Evolutionary conservation across 805 yeast genomes (phyloP), one percentile per base, ranked within the genome.

Genomic region (Yueomyces sinensis): DNA sequence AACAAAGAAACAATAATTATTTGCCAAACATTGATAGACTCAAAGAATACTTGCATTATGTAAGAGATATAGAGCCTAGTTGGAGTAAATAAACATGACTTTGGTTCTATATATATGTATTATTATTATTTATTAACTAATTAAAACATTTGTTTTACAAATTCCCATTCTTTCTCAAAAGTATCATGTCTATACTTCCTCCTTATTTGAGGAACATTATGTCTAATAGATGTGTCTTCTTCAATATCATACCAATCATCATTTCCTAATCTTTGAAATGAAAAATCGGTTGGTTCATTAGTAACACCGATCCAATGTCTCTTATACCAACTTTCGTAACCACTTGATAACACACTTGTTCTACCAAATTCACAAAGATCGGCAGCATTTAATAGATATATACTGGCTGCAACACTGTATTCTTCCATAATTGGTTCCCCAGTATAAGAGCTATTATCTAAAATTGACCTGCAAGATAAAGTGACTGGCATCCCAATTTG

Each of bases 1-100:
- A 52, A 4, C 46, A 41, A 13, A 37, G 50, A n/a, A 39, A 44
- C 5, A 40, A 39, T 4, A 41, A 41, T 14, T 35, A 42, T 6
- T 29, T 36, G 5, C n/a, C 17, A 5, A 33, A 45, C 17, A 29
- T 35, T 14, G 36, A 41, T 9, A 44, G 54, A 29, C 28, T 56
- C 17, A 40, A 38, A 32, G 50, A 47, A 22, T 49, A 49, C 32
- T 50, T 54, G 7, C 40, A 34, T 22, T 48, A 52, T 27, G 50
- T 56, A n/a, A 43, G 62, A 34, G 59, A 57, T 37, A 57, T 57
- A 9, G 32, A 42, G 29, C 61, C 62, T 17, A 57, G 62, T 35
- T 57, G 62, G 62, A 41, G 6, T 25, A 20, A 20, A 20, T 11
- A 20, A 20, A 7, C 7, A 7, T 20, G 24, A 20, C 11, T 20